phyloP scores from a whole-genome alignment of 2,329 filamentous ascomycete species.

The Colletotrichum sidae region DNA sequence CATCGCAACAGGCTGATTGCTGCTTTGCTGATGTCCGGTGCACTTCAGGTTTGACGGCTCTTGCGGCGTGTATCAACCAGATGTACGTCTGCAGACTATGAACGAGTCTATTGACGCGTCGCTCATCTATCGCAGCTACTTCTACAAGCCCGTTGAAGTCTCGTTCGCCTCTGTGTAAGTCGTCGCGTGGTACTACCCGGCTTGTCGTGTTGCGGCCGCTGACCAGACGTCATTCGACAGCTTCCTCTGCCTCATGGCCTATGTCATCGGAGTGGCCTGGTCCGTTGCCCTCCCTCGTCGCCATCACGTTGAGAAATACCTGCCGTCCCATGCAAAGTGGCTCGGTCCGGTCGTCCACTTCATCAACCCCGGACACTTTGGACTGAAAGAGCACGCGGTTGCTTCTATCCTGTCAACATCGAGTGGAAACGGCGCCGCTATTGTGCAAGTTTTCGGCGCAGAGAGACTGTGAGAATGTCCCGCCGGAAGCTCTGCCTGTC shows the following conservation, averaged over 20 bases:
- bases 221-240: neutral
- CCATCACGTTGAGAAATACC: constrained; percentile 32
- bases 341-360: constrained; percentile 33
- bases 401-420: constrained; percentile 35
- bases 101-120: too few relatives aligned
- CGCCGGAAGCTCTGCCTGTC: neutral
- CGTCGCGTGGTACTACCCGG: neutral
- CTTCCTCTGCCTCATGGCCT: constrained; percentile 32
- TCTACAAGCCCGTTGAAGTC: constrained; percentile 34
- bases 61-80: too few relatives aligned
- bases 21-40: too few relatives aligned
- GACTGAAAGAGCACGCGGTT: constrained; percentile 34
- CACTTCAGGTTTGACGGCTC: too few relatives aligned
- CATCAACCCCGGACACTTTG: constrained; percentile 35
- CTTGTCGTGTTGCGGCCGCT: accelerated
- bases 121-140: constrained; percentile 19
- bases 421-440: constrained; percentile 32
- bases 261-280: constrained; percentile 35
- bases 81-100: too few relatives aligned
- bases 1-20: too few relatives aligned
- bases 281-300: constrained; percentile 33
- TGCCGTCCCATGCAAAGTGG: constrained; percentile 34
- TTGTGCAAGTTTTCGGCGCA: constrained; percentile 33
- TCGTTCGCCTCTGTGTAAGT: constrained; percentile 32
- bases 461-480: constrained; percentile 21